These are phyloP conservation scores for Amanita brunnescens DNA, from an alignment of 768 basidiomycete genomes.

Conservation along the genomic window DNA sequence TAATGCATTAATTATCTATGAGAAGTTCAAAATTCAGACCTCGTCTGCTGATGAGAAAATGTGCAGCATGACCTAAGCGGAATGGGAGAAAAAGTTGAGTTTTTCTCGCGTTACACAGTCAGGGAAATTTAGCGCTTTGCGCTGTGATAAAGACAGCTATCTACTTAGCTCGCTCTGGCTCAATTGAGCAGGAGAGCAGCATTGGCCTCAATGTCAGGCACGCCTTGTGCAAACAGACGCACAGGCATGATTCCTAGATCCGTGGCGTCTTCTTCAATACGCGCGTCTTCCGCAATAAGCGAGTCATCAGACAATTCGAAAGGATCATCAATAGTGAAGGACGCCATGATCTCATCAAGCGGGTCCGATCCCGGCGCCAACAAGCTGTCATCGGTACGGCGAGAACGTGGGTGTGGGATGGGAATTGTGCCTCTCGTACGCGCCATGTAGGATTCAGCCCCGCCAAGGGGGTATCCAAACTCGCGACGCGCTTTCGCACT, in stretches of 20 bases:
- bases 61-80: too few relatives aligned
- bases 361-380: slow-evolving; percentile 51
- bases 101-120: too few relatives aligned
- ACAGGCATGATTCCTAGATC: slow-evolving; percentile 32
- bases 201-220: too few relatives aligned
- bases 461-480: slow-evolving; percentile 19
- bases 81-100: too few relatives aligned
- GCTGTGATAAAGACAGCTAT: too few relatives aligned
- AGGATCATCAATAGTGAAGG: slow-evolving; percentile 37
- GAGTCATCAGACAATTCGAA: slow-evolving; percentile 49
- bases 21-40: too few relatives aligned
- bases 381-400: slow-evolving; percentile 48
- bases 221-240: slow-evolving; percentile 49
- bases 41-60: too few relatives aligned
- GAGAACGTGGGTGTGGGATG: slow-evolving; percentile 61
- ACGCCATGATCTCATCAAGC: slow-evolving; percentile 52
- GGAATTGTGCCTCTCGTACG: slow-evolving; percentile 51
- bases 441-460: slow-evolving; percentile 52
- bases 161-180: too few relatives aligned
- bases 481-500: slow-evolving; percentile 19
- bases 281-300: slow-evolving; percentile 48
- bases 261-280: slow-evolving; percentile 35
- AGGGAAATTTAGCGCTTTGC: too few relatives aligned
- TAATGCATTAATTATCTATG: too few relatives aligned
- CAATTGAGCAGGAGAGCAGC: too few relatives aligned